Evolutionary conservation across 2,329 filamentous ascomycete genomes (phyloP), one percentile per base, ranked within the genome.

Genomic region (Fusarium napiforme): DNA sequence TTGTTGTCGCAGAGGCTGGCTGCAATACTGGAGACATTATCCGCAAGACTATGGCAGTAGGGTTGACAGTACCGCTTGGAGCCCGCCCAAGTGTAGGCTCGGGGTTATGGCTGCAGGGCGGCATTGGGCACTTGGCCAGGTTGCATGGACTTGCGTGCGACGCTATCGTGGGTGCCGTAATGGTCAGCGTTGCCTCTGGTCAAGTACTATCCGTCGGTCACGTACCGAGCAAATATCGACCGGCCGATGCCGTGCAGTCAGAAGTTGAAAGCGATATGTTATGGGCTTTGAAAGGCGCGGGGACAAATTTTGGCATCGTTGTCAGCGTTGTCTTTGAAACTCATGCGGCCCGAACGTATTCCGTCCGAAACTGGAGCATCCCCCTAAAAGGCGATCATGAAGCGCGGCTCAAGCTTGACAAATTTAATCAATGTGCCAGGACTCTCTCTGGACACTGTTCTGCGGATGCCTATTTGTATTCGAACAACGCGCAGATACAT

Each of bases 61-160:
- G 85, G 5, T 2, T 91, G 60, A 88, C 87, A 62, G 85, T 92
- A 7, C 89, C 90, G 1, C 78, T 92, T 4, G 90, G 90, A 7
- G 77, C 88, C 34, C 87, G 90, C 12, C 90, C 90, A 72, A 91
- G 89, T 71, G 89, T 92, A 34, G 90, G 90, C 9, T 85, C 88
- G 0, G 90, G 90, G 0, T 71, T 90, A 19, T 92, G 88, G 88
- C 82, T 92, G 55, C 89, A 92, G 82, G 90, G 90, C 47, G 90
- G 90, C 63, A 89, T 92, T 53, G 89, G 90, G 5, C 89, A 91
- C 71, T 81, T 90, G 23, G 75, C 86, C 43, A 83, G 89, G 65
- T 62, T 84, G 16, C 79, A 90, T 69, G 89, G 90, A 3, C 87
- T 92, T 18, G 70, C 88, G 6, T 91, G 88, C 72, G 90, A 92